Evolutionary conservation across 352 stramenopile species (phyloP).

Genomic region (Paralagenidium karlingii): DNA sequence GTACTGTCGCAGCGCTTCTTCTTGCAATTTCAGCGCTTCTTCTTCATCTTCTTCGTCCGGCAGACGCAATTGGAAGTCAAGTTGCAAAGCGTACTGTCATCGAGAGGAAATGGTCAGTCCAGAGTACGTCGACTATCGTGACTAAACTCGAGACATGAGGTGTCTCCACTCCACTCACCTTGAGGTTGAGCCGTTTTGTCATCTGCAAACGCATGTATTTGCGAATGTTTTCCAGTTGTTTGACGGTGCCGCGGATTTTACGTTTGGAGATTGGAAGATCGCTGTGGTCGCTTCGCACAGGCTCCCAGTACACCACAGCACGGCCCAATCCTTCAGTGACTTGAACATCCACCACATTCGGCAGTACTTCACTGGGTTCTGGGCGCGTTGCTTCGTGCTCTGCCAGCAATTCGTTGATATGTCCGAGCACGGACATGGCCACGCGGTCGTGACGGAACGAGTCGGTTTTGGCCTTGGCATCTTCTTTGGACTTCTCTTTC

Average conservation of each 20-base stretch:
- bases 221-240: conserved; percentile 44
- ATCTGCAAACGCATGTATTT: conserved; percentile 56
- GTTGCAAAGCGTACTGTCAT: no score
- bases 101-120: no score
- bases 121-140: no score
- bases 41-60: no score
- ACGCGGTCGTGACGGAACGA: conserved; percentile 67
- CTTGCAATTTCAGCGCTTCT: no score
- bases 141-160: no score
- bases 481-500: conserved; percentile 52
- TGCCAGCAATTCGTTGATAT: conserved; percentile 52
- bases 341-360: conserved; percentile 51
- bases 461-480: conserved; percentile 36
- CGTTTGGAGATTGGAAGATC: conserved; percentile 68
- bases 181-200: conserved; percentile 65
- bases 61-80: no score
- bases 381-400: conserved; percentile 39
- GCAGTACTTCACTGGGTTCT: conserved; percentile 51
- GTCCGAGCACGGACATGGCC: conserved; percentile 45
- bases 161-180: no score
- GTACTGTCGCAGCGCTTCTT: no score
- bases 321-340: conserved; percentile 51
- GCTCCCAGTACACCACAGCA: conserved; percentile 63
- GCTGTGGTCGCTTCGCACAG: conserved; percentile 43
- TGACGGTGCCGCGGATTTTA: conserved; percentile 49